phyloP scores from a whole-genome alignment of 345 rosid species.

The Syzygium oleosum region DNA sequence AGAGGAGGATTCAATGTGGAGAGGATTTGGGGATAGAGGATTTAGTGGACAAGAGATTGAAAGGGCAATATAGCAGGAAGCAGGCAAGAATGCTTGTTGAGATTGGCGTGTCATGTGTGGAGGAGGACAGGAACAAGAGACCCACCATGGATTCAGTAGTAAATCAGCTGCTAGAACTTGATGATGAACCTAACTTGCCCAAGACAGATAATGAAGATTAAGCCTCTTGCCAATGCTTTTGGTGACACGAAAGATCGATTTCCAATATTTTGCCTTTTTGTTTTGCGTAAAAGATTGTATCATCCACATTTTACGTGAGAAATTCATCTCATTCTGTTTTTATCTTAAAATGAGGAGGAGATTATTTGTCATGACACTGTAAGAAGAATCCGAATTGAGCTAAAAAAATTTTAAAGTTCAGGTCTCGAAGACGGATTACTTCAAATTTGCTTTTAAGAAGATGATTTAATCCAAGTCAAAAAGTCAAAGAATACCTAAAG shows the following conservation, averaged over 20 bases:
- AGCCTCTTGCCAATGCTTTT: not conserved
- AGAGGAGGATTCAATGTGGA: constrained; percentile 6
- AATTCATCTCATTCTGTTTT: not conserved
- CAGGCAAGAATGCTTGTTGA: constrained; percentile 14
- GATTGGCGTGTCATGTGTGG: constrained; percentile 19
- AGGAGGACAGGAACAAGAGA: constrained; percentile 24
- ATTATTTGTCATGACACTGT: not conserved
- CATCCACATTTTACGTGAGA: not conserved
- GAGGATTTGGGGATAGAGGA: constrained; percentile 22
- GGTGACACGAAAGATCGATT: not conserved
- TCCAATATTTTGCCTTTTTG: not conserved
- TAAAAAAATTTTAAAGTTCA: not conserved
- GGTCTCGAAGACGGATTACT: not conserved
- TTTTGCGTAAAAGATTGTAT: not conserved
- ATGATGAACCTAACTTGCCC: not conserved
- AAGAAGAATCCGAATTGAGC: not conserved
- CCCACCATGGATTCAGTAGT: constrained; percentile 29
- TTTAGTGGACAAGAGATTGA: constrained; percentile 21
- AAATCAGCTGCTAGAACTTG: constrained; percentile 13
- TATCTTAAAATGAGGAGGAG: not conserved
- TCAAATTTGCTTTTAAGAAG: not conserved
- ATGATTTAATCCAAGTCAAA: not conserved
- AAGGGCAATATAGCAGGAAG: constrained; percentile 13
- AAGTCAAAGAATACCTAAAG: not conserved
- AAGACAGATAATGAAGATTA: not conserved